Conservation (phyloP, 139 green algal genomes). For the Eudorina sp. region DNA sequence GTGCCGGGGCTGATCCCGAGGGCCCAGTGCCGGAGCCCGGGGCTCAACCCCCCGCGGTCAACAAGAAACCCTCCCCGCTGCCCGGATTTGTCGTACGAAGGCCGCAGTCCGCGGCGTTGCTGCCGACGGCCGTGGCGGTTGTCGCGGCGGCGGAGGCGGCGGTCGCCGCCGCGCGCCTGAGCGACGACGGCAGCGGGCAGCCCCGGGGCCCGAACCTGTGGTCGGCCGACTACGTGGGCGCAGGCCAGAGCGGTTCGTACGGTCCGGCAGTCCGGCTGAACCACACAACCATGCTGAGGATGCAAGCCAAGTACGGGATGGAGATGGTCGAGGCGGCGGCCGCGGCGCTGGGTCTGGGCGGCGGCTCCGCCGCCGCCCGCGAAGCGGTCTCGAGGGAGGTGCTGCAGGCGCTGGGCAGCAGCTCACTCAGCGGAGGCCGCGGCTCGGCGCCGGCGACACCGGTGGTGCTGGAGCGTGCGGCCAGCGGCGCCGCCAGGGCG, state of each 20-base stretch:
- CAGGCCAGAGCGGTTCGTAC: too few species aligned
- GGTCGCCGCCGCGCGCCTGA: background rate
- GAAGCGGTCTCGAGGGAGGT: background rate
- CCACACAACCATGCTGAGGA: conserved; percentile 1
- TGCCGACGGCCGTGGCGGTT: background rate
- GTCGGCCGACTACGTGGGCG: conserved; percentile 8
- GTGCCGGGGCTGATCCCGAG: too few species aligned
- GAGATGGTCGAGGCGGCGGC: conserved; percentile 7
- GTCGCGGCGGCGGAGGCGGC: conserved; percentile 5
- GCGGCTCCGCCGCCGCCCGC: background rate
- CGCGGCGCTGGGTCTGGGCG: conserved; percentile 28
- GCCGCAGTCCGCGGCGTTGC: background rate
- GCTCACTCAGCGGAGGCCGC: background rate
- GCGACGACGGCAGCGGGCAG: background rate
- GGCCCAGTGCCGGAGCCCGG: too few species aligned
- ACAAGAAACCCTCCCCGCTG: too few species aligned
- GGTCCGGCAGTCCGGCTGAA: conserved; percentile 24
- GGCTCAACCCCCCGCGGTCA: too few species aligned
- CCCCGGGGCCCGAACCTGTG: background rate
- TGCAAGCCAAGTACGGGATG: conserved; percentile 1
- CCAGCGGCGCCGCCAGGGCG: background rate
- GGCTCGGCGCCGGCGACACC: background rate
- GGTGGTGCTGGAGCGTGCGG: background rate
- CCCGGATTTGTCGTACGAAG: too few species aligned
- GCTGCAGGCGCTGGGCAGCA: background rate